Base-by-base conservation (phyloP, 108 stramenopile genomes). In the Skeletonema grethae region DNA sequence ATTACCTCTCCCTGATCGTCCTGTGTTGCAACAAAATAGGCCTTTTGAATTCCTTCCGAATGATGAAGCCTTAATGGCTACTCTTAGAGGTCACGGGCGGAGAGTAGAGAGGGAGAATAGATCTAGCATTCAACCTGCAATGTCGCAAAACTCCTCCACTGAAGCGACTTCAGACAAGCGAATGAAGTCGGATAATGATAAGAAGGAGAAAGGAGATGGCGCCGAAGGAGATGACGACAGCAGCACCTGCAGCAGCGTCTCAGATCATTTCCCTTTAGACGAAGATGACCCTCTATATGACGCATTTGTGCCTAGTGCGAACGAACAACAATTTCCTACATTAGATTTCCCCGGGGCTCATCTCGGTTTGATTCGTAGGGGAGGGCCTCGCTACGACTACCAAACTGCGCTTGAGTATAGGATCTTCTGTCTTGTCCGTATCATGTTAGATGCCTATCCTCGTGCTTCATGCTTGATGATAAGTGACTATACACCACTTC, bases 401-500 rank as follows among this genome's bases (percentile, higher is more conserved):
- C 35, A 68, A 58, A 43, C 79, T 64, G 58, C 80, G 10, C 45
- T 92, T 13, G 90, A 92, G 69, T 62, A 76, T 46, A 65, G 86
- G 35, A 89, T 92, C 46, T 79, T 88, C 63, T 82, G 88, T 16
- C 83, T 92, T 67, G 84, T 87, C 7, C 48, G 63, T 18, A 85
- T 85, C 55, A 92, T 92, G 88, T 73, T 92, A 15, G 70, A 75
- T 29, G 67, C 88, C n/a, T 83, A 86, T 60, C 90, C 90, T 10
- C 36, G 76, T 36, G 86, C 90, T 4, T 88, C 90, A 16, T 87
- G 87, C 87, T 87, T 75, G 86, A 62, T 65, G 90, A 86, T 87
- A 24, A 84, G 87, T 35, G 85, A 88, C 38, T 89, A 92, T 60
- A 89, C 90, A 13, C 87, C 88, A 2, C 70, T 92, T 58, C 90